A percentile compares a stretch with the other conserved stretches of the same genome.
These are phyloP conservation scores for Phanerodontia chrysosporium DNA, from an alignment of 768 basidiomycete genomes.

Conservation along the genomic window DNA sequence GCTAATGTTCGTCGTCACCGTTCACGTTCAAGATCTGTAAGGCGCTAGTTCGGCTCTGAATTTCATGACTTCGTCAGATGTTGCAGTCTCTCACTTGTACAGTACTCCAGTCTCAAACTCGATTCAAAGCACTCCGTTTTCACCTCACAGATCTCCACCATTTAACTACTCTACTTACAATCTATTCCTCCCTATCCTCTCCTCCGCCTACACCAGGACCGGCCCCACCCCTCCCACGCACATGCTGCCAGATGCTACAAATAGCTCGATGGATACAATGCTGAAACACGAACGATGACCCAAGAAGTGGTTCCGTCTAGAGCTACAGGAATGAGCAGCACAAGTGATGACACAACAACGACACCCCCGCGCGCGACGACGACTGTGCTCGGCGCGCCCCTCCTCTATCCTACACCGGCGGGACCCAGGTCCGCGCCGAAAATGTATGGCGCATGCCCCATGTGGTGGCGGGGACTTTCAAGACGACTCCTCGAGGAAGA, in stretches of 20 bases:
- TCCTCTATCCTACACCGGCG: slow-evolving; percentile 16
- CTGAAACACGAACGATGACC: not conserved
- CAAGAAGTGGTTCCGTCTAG: not conserved
- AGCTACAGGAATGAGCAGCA: not conserved
- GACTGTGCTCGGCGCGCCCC: not conserved
- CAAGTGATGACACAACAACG: not conserved
- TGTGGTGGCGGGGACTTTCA: slow-evolving; percentile 17
- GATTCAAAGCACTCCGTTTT: too few relatives aligned
- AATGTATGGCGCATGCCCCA: not conserved
- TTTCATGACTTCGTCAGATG: too few relatives aligned
- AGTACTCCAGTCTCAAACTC: too few relatives aligned
- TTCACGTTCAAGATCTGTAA: too few relatives aligned
- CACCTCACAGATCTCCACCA: too few relatives aligned
- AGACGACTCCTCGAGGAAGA: slow-evolving; percentile 80
- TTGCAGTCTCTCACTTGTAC: too few relatives aligned
- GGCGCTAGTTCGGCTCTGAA: too few relatives aligned
- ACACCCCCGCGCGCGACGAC: not conserved
- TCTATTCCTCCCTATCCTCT: too few relatives aligned
- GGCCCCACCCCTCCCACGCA: too few relatives aligned
- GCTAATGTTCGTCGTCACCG: too few relatives aligned
- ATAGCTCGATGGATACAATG: not conserved
- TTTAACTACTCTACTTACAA: too few relatives aligned
- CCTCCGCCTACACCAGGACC: too few relatives aligned
- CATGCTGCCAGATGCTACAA: not conserved
- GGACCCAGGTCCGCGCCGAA: slow-evolving; percentile 15